Evolutionary conservation across 225 moss, liverwort and hornwort species (phyloP).

Genomic region (Pseudisothecium myosuroides): DNA sequence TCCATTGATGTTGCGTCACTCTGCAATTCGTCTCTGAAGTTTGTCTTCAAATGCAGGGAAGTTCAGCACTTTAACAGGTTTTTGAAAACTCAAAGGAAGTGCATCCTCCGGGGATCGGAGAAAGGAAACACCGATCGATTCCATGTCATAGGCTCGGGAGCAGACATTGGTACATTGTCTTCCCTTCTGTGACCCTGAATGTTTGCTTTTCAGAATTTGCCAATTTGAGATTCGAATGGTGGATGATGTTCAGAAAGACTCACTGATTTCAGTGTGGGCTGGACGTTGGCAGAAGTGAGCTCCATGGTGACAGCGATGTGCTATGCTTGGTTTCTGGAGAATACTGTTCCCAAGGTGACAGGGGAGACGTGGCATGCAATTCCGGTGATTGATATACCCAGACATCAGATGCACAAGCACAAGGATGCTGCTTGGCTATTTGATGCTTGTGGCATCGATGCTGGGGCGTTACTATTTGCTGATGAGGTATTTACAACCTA

Average conservation of each 20-base stretch:
- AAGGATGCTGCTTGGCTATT: conserved; percentile 33
- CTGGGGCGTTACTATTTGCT: conserved; percentile 4
- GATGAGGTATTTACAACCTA: conserved; percentile 12
- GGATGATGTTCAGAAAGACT: not conserved
- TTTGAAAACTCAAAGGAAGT: conserved; percentile 16
- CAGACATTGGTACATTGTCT: conserved; percentile 5
- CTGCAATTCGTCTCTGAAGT: conserved; percentile 23
- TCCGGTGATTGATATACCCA: conserved; percentile 17
- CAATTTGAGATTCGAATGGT: not conserved
- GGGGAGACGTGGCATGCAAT: conserved; percentile 23
- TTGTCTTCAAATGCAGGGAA: conserved; percentile 27
- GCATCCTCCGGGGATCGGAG: not conserved
- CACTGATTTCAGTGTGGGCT: not conserved
- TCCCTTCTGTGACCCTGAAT: not conserved
- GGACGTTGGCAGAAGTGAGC: conserved; percentile 18
- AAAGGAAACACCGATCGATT: conserved; percentile 13
- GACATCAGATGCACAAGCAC: conserved; percentile 25
- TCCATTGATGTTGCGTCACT: conserved; percentile 12
- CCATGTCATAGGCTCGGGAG: conserved; percentile 10
- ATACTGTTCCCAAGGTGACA: conserved; percentile 16
- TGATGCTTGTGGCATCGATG: conserved; percentile 32
- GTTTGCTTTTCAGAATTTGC: not conserved
- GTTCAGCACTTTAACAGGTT: conserved; percentile 24
- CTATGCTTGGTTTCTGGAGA: conserved; percentile 33
- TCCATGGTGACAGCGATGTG: conserved; percentile 22